phyloP scores from a whole-genome alignment of 2,329 filamentous ascomycete species.

The Alternaria infectoria region DNA sequence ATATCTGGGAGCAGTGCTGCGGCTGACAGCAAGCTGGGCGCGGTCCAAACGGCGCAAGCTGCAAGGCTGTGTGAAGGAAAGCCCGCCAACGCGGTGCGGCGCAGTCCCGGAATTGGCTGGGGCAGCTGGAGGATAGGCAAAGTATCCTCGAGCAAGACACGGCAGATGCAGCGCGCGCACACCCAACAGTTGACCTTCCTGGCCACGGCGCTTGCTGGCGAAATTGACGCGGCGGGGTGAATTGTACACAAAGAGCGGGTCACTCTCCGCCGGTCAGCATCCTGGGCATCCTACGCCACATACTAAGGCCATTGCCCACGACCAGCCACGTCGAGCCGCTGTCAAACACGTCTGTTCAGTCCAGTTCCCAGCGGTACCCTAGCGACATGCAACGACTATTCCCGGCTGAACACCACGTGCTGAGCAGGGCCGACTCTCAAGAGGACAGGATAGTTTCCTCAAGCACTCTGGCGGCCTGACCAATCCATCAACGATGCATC shows the following conservation, averaged over 20 bases:
- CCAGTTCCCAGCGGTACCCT: neutral
- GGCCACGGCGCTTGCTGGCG: conserved; percentile 7
- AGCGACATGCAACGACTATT: neutral
- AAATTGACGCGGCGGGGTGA: conserved; percentile 18
- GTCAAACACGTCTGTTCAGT: neutral
- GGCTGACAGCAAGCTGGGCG: conserved; percentile 40
- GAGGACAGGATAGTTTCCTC: conserved; percentile 5
- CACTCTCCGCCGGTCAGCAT: conserved; percentile 16
- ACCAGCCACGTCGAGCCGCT: conserved; percentile 7
- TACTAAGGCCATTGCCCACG: neutral
- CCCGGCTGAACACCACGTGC: conserved; percentile 12
- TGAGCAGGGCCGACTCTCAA: neutral
- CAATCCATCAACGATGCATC: neutral
- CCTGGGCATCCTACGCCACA: neutral
- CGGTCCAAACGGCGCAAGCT: conserved; percentile 15
- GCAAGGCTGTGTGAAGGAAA: conserved; percentile 25
- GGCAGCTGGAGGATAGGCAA: neutral
- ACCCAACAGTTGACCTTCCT: neutral
- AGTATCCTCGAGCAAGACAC: neutral
- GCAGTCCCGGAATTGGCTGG: conserved; percentile 14
- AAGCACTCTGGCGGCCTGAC: neutral
- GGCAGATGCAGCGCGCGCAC: conserved; percentile 3
- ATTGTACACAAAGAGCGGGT: conserved; percentile 10
- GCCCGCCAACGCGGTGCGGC: conserved; percentile 20
- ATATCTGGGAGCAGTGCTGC: conserved; percentile 31